phyloP scores from a whole-genome alignment of 2,329 filamentous ascomycete species.

The Didymella keratinophila region DNA sequence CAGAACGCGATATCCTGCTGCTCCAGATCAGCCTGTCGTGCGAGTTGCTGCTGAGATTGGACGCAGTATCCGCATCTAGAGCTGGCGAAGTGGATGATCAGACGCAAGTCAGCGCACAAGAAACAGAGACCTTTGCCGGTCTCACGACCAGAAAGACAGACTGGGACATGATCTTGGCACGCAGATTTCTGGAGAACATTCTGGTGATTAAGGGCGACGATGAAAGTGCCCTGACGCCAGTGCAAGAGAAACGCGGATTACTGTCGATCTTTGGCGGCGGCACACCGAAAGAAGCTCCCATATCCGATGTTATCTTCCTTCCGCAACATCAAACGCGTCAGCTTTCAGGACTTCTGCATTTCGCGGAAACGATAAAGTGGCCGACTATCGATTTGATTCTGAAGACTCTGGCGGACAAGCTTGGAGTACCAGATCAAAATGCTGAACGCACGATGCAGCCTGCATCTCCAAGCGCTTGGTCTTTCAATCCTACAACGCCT shows the following conservation, averaged over 20 bases:
- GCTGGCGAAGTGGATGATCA: constrained; percentile 47
- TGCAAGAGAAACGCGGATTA: constrained; percentile 38
- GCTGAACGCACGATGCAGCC: constrained; percentile 25
- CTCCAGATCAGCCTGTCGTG: constrained; percentile 63
- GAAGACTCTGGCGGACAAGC: constrained; percentile 47
- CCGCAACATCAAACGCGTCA: constrained; percentile 52
- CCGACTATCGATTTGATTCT: constrained; percentile 54
- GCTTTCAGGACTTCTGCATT: constrained; percentile 59
- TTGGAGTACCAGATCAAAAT: constrained; percentile 35
- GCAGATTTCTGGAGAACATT: constrained; percentile 62
- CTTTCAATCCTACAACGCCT: constrained; percentile 37
- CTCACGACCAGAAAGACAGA: constrained; percentile 61
- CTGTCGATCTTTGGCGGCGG: constrained; percentile 38
- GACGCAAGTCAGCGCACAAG: constrained; percentile 53
- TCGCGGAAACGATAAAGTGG: constrained; percentile 61
- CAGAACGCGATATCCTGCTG: constrained; percentile 62
- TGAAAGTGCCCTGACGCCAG: constrained; percentile 21
- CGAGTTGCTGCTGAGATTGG: constrained; percentile 63
- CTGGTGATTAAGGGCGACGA: constrained; percentile 46
- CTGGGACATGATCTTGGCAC: constrained; percentile 64
- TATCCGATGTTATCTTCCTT: constrained; percentile 42
- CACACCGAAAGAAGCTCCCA: constrained; percentile 30
- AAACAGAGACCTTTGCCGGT: constrained; percentile 56
- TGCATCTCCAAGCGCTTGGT: constrained; percentile 31
- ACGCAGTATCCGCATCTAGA: constrained; percentile 53